These are phyloP conservation scores for Neurospora pannonica DNA, from an alignment of 495 filamentous ascomycete genomes.

Conservation along the genomic window DNA sequence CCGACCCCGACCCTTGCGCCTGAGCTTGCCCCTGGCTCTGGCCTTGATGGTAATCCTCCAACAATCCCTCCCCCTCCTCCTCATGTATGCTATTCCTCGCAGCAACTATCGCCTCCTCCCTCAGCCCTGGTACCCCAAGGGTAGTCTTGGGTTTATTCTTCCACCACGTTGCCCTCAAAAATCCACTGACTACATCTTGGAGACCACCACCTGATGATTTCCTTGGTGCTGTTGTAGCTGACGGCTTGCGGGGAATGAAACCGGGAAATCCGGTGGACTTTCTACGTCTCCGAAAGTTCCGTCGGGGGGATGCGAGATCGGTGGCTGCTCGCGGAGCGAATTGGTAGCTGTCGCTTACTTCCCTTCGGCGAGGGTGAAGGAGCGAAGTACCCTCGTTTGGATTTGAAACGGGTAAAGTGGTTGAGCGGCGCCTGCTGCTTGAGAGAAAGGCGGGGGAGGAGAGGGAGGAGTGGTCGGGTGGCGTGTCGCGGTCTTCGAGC, in stretches of 20 bases:
- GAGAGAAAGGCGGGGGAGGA: constrained; percentile 10
- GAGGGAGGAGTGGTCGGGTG: constrained; percentile 20
- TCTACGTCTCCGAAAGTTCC: constrained; percentile 29
- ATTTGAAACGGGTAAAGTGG: constrained; percentile 21
- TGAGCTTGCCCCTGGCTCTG: background rate
- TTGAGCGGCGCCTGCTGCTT: constrained; percentile 24
- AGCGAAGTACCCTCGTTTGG: constrained; percentile 19
- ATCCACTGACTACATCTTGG: constrained; percentile 27
- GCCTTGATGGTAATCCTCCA: background rate
- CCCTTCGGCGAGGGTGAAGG: constrained; percentile 13
- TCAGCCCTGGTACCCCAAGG: background rate
- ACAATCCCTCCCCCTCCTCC: background rate
- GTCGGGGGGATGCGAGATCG: constrained; percentile 16
- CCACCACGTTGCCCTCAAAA: constrained; percentile 37
- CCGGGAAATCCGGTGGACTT: constrained; percentile 46
- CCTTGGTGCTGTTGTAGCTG: constrained; percentile 1
- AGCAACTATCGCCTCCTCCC: background rate
- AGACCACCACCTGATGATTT: constrained; percentile 21
- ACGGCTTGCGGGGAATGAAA: constrained; percentile 33
- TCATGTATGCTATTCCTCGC: background rate
- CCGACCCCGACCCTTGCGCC: background rate
- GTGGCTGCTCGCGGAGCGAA: constrained; percentile 9
- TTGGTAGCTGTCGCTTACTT: constrained; percentile 19
- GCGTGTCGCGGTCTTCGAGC: constrained; percentile 47
- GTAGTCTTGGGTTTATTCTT: constrained; percentile 5